Conservation (phyloP, 768 basidiomycete species). For the Wakefieldia striispora region DNA sequence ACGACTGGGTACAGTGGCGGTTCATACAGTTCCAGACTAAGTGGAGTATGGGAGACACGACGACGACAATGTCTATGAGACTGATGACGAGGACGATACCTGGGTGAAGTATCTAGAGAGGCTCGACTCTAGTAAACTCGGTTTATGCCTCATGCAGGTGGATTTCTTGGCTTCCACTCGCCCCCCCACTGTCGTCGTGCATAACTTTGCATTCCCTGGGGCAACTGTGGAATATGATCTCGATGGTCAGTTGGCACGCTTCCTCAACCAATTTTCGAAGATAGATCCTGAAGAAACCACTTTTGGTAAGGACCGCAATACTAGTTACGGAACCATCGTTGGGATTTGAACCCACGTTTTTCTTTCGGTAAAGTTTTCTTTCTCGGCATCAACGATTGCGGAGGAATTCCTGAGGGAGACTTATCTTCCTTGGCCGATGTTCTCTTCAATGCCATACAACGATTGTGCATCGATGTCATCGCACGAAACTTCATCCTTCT, state of each 20-base stretch:
- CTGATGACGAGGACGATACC: neutral
- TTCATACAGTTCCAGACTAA: constrained; percentile 12
- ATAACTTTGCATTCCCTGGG: constrained; percentile 12
- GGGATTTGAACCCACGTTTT: neutral
- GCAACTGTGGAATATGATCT: constrained; percentile 8
- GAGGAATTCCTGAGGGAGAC: neutral
- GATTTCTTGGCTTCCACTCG: constrained; percentile 6
- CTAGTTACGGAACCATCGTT: too few species aligned
- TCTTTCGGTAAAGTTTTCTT: constrained; percentile 1
- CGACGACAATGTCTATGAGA: neutral
- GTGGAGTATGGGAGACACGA: neutral
- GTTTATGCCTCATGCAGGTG: neutral
- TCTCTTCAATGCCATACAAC: constrained; percentile 4
- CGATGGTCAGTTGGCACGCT: constrained; percentile 1
- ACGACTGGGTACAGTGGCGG: neutral
- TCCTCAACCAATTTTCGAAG: neutral
- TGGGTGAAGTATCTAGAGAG: neutral
- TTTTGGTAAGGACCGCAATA: neutral
- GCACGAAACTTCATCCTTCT: constrained; percentile 13
- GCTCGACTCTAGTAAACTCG: too few species aligned
- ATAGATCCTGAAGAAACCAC: neutral
- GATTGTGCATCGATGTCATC: neutral
- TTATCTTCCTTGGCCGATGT: neutral
- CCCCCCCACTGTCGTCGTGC: neutral
- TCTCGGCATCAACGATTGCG: constrained; percentile 13